These are phyloP conservation scores for Metarhizium rileyi DNA, from an alignment of 2,329 filamentous ascomycete species.

Conservation along the genomic window DNA sequence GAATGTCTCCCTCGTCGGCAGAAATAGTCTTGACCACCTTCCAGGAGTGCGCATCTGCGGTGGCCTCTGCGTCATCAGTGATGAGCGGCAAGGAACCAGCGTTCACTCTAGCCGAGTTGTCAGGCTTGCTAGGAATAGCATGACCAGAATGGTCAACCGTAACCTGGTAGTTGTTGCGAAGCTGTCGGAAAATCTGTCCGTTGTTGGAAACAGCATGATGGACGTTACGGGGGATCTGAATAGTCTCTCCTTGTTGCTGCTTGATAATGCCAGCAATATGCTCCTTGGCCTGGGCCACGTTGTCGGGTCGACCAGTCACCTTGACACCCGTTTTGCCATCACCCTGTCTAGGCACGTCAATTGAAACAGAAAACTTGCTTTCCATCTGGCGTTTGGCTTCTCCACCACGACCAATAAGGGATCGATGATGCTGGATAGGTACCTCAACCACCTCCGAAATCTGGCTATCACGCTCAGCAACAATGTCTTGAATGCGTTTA, in stretches of 20 bases:
- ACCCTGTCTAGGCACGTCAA: slow-evolving; percentile 88
- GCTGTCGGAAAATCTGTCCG: slow-evolving; percentile 84
- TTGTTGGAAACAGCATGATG: slow-evolving; percentile 84
- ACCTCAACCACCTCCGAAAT: slow-evolving; percentile 71
- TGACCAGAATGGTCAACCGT: slow-evolving; percentile 87
- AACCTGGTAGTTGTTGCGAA: slow-evolving; percentile 78
- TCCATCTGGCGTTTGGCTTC: slow-evolving; percentile 80
- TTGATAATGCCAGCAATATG: slow-evolving; percentile 74
- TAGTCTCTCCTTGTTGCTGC: slow-evolving; percentile 76
- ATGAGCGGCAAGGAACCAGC: slow-evolving; percentile 72
- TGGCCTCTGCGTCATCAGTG: slow-evolving; percentile 66
- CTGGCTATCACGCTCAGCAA: slow-evolving; percentile 75
- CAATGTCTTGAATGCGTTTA: slow-evolving; percentile 69
- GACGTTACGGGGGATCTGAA: slow-evolving; percentile 71
- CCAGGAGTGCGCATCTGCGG: slow-evolving; percentile 69
- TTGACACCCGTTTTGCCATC: slow-evolving; percentile 78
- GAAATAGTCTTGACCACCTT: slow-evolving; percentile 58
- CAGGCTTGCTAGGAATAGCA: slow-evolving; percentile 60
- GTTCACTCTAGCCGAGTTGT: slow-evolving; percentile 44
- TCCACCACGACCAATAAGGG: slow-evolving; percentile 85
- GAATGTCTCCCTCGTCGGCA: slow-evolving; percentile 61
- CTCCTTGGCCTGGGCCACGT: slow-evolving; percentile 77
- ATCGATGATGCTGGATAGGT: slow-evolving; percentile 78
- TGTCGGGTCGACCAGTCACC: slow-evolving; percentile 65
- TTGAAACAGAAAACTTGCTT: slow-evolving; percentile 71